Evolutionary conservation across 768 basidiomycete genomes (phyloP).

Genomic region (Sporobolomyces phaffii): DNA sequence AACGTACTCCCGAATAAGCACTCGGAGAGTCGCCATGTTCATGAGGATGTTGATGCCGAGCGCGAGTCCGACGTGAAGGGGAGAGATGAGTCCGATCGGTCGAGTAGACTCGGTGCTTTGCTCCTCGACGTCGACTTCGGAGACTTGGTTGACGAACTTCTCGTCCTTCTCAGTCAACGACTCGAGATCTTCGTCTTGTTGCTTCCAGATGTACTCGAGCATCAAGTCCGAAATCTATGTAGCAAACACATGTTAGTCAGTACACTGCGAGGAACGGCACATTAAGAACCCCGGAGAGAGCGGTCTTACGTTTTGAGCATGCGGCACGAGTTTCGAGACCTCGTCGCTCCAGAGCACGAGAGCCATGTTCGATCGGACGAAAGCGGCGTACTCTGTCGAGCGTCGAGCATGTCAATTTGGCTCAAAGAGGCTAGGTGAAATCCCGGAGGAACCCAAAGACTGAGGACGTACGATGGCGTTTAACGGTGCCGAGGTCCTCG

Average conservation of each 20-base stretch:
- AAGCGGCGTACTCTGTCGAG: constrained; percentile 22
- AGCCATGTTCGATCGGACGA: constrained; percentile 15
- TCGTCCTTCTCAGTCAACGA: constrained; percentile 5
- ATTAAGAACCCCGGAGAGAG: background rate
- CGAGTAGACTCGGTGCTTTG: background rate
- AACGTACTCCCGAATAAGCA: constrained; percentile 10
- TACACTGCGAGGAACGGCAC: background rate
- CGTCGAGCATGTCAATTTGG: background rate
- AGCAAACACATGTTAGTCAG: too few species aligned
- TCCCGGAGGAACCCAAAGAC: too few species aligned
- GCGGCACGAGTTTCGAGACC: constrained; percentile 5
- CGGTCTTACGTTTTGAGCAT: constrained; percentile 8
- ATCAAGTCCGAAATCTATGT: constrained; percentile 17
- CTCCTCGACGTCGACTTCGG: background rate
- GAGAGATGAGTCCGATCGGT: constrained; percentile 11
- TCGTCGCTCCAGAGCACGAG: constrained; percentile 30
- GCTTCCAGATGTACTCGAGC: constrained; percentile 29
- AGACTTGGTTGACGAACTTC: background rate
- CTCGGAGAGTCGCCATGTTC: constrained; percentile 5
- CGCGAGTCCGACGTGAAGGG: constrained; percentile 24
- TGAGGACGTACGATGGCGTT: constrained; percentile 27
- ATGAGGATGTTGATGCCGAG: constrained; percentile 29
- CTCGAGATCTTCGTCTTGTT: constrained; percentile 21
- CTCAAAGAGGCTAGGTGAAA: too few species aligned
- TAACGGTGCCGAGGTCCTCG: constrained; percentile 9